A percentile compares a stretch with the other conserved stretches of the same genome.
These are phyloP conservation scores for Coix lacrymajobi DNA, from an alignment of 176 grass and related monocot genomes.

Conservation along the genomic window DNA sequence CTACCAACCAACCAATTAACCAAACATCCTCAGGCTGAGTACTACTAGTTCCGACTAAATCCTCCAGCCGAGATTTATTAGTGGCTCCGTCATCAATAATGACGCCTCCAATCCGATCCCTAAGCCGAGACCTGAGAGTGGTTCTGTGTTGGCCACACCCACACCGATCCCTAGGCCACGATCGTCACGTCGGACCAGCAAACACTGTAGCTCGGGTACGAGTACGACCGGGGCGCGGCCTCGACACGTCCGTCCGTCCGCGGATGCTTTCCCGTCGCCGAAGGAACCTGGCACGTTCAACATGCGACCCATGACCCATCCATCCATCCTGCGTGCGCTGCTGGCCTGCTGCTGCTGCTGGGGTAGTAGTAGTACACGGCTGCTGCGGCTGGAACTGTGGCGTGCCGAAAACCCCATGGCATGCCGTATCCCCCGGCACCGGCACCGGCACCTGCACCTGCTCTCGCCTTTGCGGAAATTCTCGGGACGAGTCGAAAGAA, in stretches of 20 bases:
- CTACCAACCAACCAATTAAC: neutral
- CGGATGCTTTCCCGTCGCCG: neutral
- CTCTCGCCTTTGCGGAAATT: neutral
- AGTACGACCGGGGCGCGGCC: neutral
- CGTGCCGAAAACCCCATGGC: neutral
- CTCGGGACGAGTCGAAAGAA: neutral
- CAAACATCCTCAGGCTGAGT: neutral
- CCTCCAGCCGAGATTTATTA: neutral
- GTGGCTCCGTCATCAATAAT: neutral
- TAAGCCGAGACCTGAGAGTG: neutral
- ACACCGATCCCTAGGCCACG: neutral
- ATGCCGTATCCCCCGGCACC: neutral
- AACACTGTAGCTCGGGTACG: constrained; percentile 7
- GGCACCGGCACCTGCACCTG: neutral
- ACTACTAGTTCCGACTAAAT: neutral
- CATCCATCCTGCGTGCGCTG: neutral
- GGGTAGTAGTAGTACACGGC: too few relatives aligned
- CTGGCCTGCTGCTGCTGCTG: neutral
- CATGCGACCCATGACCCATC: neutral
- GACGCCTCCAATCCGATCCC: neutral
- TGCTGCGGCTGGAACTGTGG: neutral
- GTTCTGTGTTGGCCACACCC: constrained; percentile 7
- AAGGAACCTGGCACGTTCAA: constrained; percentile 21
- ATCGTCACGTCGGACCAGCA: constrained; percentile 17
- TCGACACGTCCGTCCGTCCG: constrained; percentile 21